These are phyloP conservation scores for Aureobasidium sp. DNA, from an alignment of 2,329 filamentous ascomycete genomes.

Conservation along the genomic window DNA sequence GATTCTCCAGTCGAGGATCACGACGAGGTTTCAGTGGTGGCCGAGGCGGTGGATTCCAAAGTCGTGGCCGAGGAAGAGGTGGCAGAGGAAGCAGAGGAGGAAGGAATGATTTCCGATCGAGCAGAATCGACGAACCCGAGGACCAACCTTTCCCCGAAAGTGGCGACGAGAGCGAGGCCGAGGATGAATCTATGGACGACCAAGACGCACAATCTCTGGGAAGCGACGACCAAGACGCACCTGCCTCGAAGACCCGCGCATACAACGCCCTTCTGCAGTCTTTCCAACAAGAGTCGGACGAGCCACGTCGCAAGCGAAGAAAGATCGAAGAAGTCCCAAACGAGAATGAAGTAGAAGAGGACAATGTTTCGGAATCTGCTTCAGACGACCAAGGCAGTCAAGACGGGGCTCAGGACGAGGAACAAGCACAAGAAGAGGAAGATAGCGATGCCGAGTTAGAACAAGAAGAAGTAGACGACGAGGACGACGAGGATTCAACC, in stretches of 20 bases:
- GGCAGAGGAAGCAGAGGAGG: slow-evolving; percentile 22
- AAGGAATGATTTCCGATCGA: slow-evolving; percentile 12
- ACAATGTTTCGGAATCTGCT: slow-evolving; percentile 36
- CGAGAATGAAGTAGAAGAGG: slow-evolving; percentile 35
- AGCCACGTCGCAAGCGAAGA: slow-evolving; percentile 46
- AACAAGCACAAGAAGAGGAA: slow-evolving; percentile 39
- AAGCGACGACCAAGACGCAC: slow-evolving; percentile 29
- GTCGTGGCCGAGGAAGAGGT: slow-evolving; percentile 21
- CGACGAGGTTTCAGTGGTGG: neutral
- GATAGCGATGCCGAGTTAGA: slow-evolving; percentile 10
- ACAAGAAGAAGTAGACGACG: slow-evolving; percentile 19
- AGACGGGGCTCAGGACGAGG: slow-evolving; percentile 38
- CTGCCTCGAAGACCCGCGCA: slow-evolving; percentile 31
- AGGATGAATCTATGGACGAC: slow-evolving; percentile 22
- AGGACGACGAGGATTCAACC: slow-evolving; percentile 27
- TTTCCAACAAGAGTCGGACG: slow-evolving; percentile 39
- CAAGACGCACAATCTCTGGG: slow-evolving; percentile 24
- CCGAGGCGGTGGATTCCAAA: slow-evolving; percentile 14
- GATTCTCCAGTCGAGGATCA: neutral
- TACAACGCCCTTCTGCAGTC: slow-evolving; percentile 54
- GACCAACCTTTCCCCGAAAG: slow-evolving; percentile 22
- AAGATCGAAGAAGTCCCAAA: slow-evolving; percentile 43
- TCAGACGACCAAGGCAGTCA: slow-evolving; percentile 48
- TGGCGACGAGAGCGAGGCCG: slow-evolving; percentile 21
- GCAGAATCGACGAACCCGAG: slow-evolving; percentile 27